Conservation (phyloP, 352 stramenopile genomes). For the Globisporangium cederbergense region DNA sequence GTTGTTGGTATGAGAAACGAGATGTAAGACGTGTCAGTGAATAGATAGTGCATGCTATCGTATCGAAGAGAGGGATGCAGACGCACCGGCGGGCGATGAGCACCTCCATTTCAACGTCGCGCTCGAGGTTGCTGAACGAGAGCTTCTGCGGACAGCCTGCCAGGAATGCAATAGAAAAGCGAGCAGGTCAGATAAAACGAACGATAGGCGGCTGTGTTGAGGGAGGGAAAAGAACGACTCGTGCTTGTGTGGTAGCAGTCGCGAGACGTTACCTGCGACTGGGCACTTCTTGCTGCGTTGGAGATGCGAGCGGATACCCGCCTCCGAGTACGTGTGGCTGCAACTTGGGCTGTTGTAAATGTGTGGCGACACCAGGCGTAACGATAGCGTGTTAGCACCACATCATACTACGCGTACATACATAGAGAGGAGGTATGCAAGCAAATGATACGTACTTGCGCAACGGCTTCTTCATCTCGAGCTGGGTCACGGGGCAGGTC, state of each 20-base stretch:
- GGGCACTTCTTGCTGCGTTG: constrained; percentile 74
- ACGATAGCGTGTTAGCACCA: neutral
- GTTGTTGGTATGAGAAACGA: neutral
- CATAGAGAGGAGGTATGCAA: neutral
- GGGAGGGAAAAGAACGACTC: neutral
- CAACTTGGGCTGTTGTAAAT: constrained; percentile 46
- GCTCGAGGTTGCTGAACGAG: constrained; percentile 55
- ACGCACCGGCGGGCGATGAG: constrained; percentile 58
- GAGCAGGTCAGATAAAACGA: neutral
- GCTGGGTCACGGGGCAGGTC: constrained; percentile 77
- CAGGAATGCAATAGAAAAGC: constrained; percentile 3
- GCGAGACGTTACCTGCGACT: constrained; percentile 43
- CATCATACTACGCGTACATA: neutral
- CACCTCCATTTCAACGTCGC: constrained; percentile 86
- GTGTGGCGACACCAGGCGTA: neutral
- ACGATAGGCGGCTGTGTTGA: neutral
- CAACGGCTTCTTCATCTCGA: constrained; percentile 76
- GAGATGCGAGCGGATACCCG: constrained; percentile 70
- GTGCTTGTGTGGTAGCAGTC: too few species aligned
- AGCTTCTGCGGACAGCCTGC: constrained; percentile 70
- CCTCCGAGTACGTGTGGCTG: constrained; percentile 78
- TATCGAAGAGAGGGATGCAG: neutral
- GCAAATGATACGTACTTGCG: constrained; percentile 45
- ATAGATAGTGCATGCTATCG: neutral
- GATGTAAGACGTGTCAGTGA: neutral